Base-by-base conservation (phyloP, 2,329 filamentous ascomycete genomes). In the Fusarium phyllophilum region DNA sequence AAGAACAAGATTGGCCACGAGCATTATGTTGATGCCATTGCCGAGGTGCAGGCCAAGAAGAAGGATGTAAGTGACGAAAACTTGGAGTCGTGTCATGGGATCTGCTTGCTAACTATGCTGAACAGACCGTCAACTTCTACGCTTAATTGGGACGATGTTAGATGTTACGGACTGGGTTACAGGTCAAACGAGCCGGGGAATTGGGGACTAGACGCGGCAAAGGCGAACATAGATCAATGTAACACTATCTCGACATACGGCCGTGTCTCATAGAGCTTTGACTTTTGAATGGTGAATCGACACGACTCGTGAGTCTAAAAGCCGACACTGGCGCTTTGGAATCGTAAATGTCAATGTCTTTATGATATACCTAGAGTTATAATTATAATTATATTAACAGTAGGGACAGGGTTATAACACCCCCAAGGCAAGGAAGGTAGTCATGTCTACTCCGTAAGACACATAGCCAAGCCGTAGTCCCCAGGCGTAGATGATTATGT, bases 1-100 rank as follows among this genome's bases (percentile, higher is more conserved):
- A 95, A 97, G 88, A 95, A 92, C 85, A 98, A 98, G 89, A 96
- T 99, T 81, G 93, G 93, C 68, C 96, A 99, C 82, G 96, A 99
- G 86, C 94, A 99, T 84, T 99, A 98, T 81, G 96, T 99, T 57
- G 96, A 99, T 87, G 96, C 96, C 70, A 98, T 99, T 83, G 90
- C 95, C 42, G 96, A 99, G 85, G 96, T 99, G 78, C 94, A 95
- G 83, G 92, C 93, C 72, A 92, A 97, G 92, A 97, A 97, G 93
- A 97, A 97, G 90, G 94, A 97, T 73, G 89, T 90, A 78, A 86
- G 89, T 87, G 54, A 26, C 56, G 10, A 22, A 22, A n/a, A 3
- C 65, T 20, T 29, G 5, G 15, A n/a, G 26, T 10, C 26, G 5
- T 55, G 12, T 11, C 24, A 15, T 31, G 22, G 6, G 24, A 41